Percentiles rank a stretch among this genome's conserved stretches.
Conservation (phyloP, 192 early-diverging fungal genomes). For the Diversispora epigaea region DNA sequence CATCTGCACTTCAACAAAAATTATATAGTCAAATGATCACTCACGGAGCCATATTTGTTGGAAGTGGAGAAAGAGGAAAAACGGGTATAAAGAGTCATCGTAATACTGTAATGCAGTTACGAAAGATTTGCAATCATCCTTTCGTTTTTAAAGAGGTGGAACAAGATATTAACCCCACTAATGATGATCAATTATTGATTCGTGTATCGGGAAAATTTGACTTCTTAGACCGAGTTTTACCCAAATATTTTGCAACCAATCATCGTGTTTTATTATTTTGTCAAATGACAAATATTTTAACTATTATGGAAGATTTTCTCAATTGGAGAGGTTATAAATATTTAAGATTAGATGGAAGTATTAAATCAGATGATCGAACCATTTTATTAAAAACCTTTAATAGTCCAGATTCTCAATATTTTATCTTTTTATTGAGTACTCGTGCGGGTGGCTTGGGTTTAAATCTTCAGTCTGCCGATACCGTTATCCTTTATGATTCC, state of each 20-base stretch:
- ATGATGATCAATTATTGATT: conserved; percentile 76
- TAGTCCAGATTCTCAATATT: conserved; percentile 70
- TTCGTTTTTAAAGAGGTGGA: conserved; percentile 96
- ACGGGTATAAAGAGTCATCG: conserved; percentile 76
- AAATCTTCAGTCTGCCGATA: conserved; percentile 70
- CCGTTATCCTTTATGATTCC: conserved; percentile 97
- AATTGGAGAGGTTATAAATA: conserved; percentile 67
- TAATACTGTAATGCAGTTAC: conserved; percentile 97
- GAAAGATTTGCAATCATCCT: conserved; percentile 98
- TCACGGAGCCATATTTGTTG: conserved; percentile 69
- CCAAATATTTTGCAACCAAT: conserved; percentile 77
- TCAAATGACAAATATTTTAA: conserved; percentile 91
- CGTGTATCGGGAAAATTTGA: conserved; percentile 95
- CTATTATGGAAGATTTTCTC: conserved; percentile 95
- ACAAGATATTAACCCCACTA: conserved; percentile 70
- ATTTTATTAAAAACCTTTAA: conserved; percentile 81
- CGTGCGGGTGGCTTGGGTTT: conserved; percentile 83
- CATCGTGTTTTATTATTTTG: conserved; percentile 83
- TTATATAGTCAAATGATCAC: conserved; percentile 87
- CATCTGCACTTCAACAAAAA: conserved; percentile 81
- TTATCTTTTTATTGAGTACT: conserved; percentile 92
- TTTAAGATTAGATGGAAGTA: conserved; percentile 89
- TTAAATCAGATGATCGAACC: conserved; percentile 84
- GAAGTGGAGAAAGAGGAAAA: conserved; percentile 59
- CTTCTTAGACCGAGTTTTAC: conserved; percentile 89